phyloP scores from a whole-genome alignment of 768 basidiomycete species.

The Sutorius australiensis region DNA sequence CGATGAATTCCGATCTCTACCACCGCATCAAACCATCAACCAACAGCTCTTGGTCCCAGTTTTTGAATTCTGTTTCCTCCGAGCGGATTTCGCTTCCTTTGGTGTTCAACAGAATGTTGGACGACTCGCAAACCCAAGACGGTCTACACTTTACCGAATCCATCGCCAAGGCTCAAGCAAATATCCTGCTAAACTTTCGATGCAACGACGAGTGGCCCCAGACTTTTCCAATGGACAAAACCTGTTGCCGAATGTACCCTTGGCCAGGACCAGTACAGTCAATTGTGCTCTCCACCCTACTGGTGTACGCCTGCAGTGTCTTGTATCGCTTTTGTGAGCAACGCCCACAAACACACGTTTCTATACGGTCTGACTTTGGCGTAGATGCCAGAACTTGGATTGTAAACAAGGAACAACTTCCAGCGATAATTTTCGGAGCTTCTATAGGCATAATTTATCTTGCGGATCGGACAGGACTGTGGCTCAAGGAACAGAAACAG shows the following conservation, averaged over 20 bases:
- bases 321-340: slow-evolving; percentile 36
- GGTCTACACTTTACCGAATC: slow-evolving; percentile 76
- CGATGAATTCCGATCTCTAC: slow-evolving; percentile 84
- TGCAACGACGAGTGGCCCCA: slow-evolving; percentile 74
- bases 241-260: slow-evolving; percentile 79
- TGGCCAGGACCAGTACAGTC: slow-evolving; percentile 55
- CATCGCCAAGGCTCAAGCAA: slow-evolving; percentile 66
- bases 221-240: slow-evolving; percentile 64
- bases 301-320: slow-evolving; percentile 51
- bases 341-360: not conserved
- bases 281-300: slow-evolving; percentile 43
- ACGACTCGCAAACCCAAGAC: slow-evolving; percentile 71
- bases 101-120: slow-evolving; percentile 79
- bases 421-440: slow-evolving; percentile 61
- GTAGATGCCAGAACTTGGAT: slow-evolving; percentile 19
- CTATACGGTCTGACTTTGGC: slow-evolving; percentile 13
- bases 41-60: slow-evolving; percentile 29
- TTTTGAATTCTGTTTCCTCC: slow-evolving; percentile 19
- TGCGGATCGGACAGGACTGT: slow-evolving; percentile 83
- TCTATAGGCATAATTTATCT: slow-evolving; percentile 65
- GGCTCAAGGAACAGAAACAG: slow-evolving; percentile 87
- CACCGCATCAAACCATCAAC: slow-evolving; percentile 54
- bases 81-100: slow-evolving; percentile 57
- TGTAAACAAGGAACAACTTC: slow-evolving; percentile 20
- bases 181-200: slow-evolving; percentile 70